Conservation (phyloP, 345 rosid species). For the Ceriops zippeliana region DNA sequence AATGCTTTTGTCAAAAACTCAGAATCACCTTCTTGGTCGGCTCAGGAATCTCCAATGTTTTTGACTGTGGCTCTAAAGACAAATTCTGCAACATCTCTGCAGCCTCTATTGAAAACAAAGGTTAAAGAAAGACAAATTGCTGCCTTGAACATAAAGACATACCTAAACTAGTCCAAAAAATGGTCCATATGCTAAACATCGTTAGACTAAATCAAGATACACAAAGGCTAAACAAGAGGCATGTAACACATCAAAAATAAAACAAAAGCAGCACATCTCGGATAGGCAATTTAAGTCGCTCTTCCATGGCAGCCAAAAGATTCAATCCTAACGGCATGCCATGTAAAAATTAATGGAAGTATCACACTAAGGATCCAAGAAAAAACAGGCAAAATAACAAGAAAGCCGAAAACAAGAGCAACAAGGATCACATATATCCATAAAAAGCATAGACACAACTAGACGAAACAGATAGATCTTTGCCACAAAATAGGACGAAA, state of each 20-base stretch:
- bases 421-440: neutral
- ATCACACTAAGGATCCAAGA: neutral
- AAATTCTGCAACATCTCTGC: constrained; percentile 70
- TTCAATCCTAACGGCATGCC: neutral
- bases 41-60: constrained; percentile 58
- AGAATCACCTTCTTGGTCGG: constrained; percentile 54
- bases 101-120: constrained; percentile 41
- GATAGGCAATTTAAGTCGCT: no score
- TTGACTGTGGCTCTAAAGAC: constrained; percentile 54
- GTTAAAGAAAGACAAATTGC: constrained; percentile 37
- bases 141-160: neutral
- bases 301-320: neutral
- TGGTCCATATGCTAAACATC: no score
- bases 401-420: no score
- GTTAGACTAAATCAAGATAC: neutral
- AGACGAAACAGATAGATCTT: neutral
- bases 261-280: no score
- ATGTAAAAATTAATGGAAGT: neutral
- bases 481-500: neutral
- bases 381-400: no score
- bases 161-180: neutral
- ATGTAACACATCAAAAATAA: neutral
- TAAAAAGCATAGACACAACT: neutral
- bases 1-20: neutral
- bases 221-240: no score